Percentiles rank a stretch among this genome's conserved stretches.
These are phyloP conservation scores for Volutella citrinella DNA, from an alignment of 2,329 filamentous ascomycete species.

Conservation along the genomic window DNA sequence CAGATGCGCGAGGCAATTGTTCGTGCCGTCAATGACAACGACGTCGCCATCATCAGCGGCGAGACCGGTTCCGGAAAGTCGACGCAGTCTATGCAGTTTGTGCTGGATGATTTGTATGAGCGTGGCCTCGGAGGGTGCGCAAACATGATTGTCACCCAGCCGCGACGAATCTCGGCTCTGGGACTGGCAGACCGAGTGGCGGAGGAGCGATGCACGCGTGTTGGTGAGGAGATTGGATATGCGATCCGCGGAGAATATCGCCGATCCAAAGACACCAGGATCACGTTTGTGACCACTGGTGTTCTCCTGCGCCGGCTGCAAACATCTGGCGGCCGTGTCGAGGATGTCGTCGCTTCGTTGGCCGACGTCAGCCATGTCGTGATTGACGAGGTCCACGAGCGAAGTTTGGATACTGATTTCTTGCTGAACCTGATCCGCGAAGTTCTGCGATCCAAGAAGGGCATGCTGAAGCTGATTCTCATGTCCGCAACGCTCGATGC, in stretches of 20 bases:
- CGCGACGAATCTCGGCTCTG: conserved; percentile 88
- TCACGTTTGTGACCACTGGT: conserved; percentile 95
- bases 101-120: conserved; percentile 85
- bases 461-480: conserved; percentile 82
- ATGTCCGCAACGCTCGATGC: conserved; percentile 98
- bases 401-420: conserved; percentile 93
- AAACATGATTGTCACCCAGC: conserved; percentile 95
- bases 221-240: conserved; percentile 90
- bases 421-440: conserved; percentile 83
- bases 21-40: conserved; percentile 67
- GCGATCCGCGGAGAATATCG: conserved; percentile 88
- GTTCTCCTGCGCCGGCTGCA: conserved; percentile 88
- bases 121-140: conserved; percentile 70
- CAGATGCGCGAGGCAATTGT: conserved; percentile 75
- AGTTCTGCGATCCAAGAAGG: conserved; percentile 69
- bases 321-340: conserved; percentile 75
- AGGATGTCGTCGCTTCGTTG: conserved; percentile 77
- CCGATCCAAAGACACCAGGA: conserved; percentile 70
- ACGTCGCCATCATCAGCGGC: conserved; percentile 95
- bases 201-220: conserved; percentile 77
- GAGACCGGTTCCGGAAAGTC: conserved; percentile 97
- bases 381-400: conserved; percentile 95
- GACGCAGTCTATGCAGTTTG: conserved; percentile 93
- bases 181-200: conserved; percentile 92
- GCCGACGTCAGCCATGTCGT: conserved; percentile 92